phyloP scores from a whole-genome alignment of 176 grass and related monocot genomes.

The Guadua angustifolia region DNA sequence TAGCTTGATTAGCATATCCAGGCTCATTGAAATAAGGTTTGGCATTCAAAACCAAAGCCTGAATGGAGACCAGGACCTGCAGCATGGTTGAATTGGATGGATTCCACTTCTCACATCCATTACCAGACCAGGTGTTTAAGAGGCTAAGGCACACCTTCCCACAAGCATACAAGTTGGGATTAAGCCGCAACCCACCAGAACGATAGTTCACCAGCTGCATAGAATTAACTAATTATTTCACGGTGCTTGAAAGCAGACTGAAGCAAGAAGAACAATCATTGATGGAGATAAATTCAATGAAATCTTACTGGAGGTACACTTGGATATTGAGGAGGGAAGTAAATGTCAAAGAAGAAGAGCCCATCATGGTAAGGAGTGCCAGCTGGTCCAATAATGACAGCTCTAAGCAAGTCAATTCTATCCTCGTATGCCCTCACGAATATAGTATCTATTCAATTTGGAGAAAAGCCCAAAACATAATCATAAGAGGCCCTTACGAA shows the following conservation, averaged over 20 bases:
- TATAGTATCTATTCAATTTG: constrained; percentile 70
- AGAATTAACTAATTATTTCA: constrained; percentile 11
- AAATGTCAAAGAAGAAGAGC: constrained; percentile 93
- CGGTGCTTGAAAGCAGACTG: not conserved
- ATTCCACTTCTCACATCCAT: constrained; percentile 77
- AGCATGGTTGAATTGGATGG: constrained; percentile 77
- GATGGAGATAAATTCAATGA: constrained; percentile 12
- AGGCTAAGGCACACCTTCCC: constrained; percentile 96
- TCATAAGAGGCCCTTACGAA: constrained; percentile 18
- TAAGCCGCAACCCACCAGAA: constrained; percentile 85
- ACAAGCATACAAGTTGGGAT: constrained; percentile 89
- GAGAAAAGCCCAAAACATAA: constrained; percentile 41
- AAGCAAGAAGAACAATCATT: constrained; percentile 29
- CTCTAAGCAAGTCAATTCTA: constrained; percentile 92
- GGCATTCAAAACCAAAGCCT: constrained; percentile 86
- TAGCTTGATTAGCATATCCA: constrained; percentile 54
- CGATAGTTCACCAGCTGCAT: constrained; percentile 79
- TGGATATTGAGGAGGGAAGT: constrained; percentile 85
- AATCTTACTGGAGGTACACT: constrained; percentile 67
- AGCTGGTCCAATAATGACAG: constrained; percentile 78
- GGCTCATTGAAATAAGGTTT: constrained; percentile 94
- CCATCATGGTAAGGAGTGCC: constrained; percentile 93
- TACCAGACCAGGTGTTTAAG: constrained; percentile 84
- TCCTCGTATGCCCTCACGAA: constrained; percentile 83
- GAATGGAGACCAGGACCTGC: constrained; percentile 82